A percentile compares a stretch with the other conserved stretches of the same genome.
phyloP scores from a whole-genome alignment of 306 rosid species.

The Dryas octopetala region DNA sequence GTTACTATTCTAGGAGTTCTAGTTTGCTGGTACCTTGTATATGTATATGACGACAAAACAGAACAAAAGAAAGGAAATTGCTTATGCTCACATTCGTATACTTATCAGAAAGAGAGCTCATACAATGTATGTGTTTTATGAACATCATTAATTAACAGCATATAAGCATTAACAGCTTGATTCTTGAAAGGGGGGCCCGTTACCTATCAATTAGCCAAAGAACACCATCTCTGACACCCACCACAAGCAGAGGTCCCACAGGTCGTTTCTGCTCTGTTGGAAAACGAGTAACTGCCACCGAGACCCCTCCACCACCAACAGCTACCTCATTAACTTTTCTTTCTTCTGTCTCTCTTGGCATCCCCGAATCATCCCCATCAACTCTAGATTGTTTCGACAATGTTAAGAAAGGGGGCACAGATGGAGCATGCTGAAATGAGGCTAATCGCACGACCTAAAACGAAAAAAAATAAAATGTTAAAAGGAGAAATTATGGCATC shows the following conservation, averaged over 20 bases:
- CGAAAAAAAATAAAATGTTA: slow-evolving; percentile 5
- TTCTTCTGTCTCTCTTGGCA: slow-evolving; percentile 62
- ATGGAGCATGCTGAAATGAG: slow-evolving; percentile 98
- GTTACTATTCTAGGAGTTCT: background rate
- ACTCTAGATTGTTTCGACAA: slow-evolving; percentile 74
- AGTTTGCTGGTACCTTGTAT: background rate
- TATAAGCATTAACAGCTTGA: background rate
- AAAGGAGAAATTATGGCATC: background rate
- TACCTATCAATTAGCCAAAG: slow-evolving; percentile 99
- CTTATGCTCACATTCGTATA: background rate
- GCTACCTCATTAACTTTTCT: slow-evolving; percentile 83
- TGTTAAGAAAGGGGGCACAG: slow-evolving; percentile 87
- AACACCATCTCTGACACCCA: slow-evolving; percentile 97
- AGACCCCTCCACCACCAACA: slow-evolving; percentile 99
- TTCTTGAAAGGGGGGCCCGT: slow-evolving; percentile 4
- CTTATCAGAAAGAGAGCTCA: background rate
- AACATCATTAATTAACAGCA: background rate
- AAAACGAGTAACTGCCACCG: slow-evolving; percentile 93
- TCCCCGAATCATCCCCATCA: slow-evolving; percentile 64
- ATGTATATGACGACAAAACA: background rate
- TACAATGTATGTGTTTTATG: background rate
- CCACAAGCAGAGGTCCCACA: slow-evolving; percentile 85
- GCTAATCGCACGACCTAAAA: slow-evolving; percentile 94
- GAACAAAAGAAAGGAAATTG: background rate
- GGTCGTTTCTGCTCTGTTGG: slow-evolving; percentile 98